Evolutionary conservation across 2,329 filamentous ascomycete species (phyloP), one percentile per base, ranked within the genome.

Genomic region (Trichoderma pleuroti): DNA sequence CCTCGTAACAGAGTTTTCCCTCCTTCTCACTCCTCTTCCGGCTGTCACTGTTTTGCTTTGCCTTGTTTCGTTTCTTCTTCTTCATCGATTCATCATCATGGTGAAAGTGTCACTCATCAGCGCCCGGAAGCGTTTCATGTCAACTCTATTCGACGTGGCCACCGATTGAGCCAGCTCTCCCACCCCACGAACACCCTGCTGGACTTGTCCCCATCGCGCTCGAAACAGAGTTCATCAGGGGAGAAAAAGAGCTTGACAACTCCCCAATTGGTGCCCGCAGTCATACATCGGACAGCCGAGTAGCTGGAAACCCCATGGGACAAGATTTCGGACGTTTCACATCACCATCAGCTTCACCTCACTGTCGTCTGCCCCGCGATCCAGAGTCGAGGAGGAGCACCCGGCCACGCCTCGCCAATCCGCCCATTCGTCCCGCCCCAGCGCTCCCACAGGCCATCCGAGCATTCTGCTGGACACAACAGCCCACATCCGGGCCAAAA

Each of bases 401-500:
- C 28, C 7, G 8, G n/a, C 12, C n/a, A 34, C 54, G 54, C 54
- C 54, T 34, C 65, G 39, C 65, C 54, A 68, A 68, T 16, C 54
- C 65, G 65, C 54, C 54, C 36, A 34, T 34, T n/a, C n/a, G n/a
- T 12, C n/a, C 28, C 46, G 28, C 56, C 28, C 46, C 65, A 9
- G 28, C 54, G 54, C 65, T 60, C 9, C 36, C 39, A 34, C 26
- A 18, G 28, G n/a, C 9, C 30, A 26, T 34, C 16, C 26, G n/a
- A 68, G 56, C 42, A 26, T 6, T 49, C 11, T n/a, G 28, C 36
- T 59, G 56, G n/a, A 28, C 26, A 28, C 30, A 36, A 36, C 14
- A 34, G 36, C 16, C 65, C 65, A 34, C 34, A 59, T 68, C 39
- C 54, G 24, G 9, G 21, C 62, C 62, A 70, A 71, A 71, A 71